Base-by-base conservation (phyloP, 345 rosid species). In the Camelina sativa region DNA sequence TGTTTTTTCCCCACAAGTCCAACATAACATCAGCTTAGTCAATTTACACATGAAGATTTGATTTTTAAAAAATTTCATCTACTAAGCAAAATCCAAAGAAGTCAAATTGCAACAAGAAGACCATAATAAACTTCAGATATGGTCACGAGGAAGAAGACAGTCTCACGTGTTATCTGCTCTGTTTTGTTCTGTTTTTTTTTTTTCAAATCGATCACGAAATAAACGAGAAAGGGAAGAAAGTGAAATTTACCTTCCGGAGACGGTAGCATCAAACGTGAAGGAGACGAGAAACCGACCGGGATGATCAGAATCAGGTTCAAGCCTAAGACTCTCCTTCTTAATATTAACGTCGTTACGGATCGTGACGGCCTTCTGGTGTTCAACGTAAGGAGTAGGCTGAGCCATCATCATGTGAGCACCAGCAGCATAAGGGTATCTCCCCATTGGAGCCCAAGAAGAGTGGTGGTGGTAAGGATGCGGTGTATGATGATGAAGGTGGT, bases 231-330 rank as follows among this genome's bases (percentile, higher is more conserved):
- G 4, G 41, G 53, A 28, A 58, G 35, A 55, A 40, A 67, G 3
- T 25, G 73, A 67, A 62, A 61, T 47, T 22, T 79, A 91, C 97
- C 98, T 85, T 23, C 97, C 93, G 52, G 85, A 74, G 67, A 86
- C 95, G 44, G 91, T 85, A 10, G 98, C 97, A 80, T 94, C 97
- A 80, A 94, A 94, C 51, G 87, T 86, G 86, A 94, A 94, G 20
- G 95, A 62, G 75, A 92, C 88, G 53, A 94, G 82, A 30, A 82
- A 85, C 58, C 80, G 85, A 59, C 92, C 95, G 17, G 92, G 91
- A 74, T 25, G 15, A 13, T 82, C 83, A 19, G 80, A 85, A 70
- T 94, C 97, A 13, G 86, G 71, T 54, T 80, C 90, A 16, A 94
- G 73, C 80, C 69, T 77, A 82, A 94, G 80, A 57, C 80, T 80